A percentile compares a stretch with the other conserved stretches of the same genome.
Evolutionary conservation across 2,329 filamentous ascomycete genomes (phyloP).

Genomic region (Fusarium sp.): DNA sequence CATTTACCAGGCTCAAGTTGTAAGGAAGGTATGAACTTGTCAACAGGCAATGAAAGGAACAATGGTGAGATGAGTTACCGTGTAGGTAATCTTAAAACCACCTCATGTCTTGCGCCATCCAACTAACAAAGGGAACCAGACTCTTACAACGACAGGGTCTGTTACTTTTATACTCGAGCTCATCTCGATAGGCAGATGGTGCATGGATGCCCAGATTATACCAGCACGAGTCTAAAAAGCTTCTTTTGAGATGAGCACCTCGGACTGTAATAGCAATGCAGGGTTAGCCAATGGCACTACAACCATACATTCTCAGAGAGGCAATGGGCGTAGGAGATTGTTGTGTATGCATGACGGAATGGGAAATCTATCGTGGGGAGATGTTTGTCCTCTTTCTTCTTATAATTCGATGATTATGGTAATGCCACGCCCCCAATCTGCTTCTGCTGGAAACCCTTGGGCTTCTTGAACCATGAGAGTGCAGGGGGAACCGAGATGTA

Average conservation of each 20-base stretch:
- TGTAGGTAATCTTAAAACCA: constrained; percentile 53
- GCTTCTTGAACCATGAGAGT: not conserved
- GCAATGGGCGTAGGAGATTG: constrained; percentile 15
- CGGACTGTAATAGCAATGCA: not conserved
- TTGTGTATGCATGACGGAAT: not conserved
- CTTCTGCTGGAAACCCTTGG: not conserved
- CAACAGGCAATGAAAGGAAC: constrained; percentile 17
- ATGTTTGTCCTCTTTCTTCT: not conserved
- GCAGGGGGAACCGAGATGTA: constrained; percentile 7
- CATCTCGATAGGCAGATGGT: constrained; percentile 21
- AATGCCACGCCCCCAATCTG: constrained; percentile 14
- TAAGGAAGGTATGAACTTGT: not conserved
- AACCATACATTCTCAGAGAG: constrained; percentile 2
- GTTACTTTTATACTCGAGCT: constrained; percentile 54
- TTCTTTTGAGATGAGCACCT: constrained; percentile 31
- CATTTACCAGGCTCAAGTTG: not conserved
- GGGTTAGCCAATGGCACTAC: constrained; percentile 1
- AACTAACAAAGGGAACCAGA: constrained; percentile 49
- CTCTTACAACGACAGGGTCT: constrained; percentile 50
- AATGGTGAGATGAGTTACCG: constrained; percentile 41
- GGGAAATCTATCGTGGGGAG: not conserved
- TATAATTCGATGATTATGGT: not conserved
- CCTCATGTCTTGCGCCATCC: constrained; percentile 59
- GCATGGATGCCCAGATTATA: not conserved
- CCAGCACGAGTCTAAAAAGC: constrained; percentile 9